These are phyloP conservation scores for Asterophora lycoperdoides DNA, from an alignment of 768 basidiomycete species.

Conservation along the genomic window DNA sequence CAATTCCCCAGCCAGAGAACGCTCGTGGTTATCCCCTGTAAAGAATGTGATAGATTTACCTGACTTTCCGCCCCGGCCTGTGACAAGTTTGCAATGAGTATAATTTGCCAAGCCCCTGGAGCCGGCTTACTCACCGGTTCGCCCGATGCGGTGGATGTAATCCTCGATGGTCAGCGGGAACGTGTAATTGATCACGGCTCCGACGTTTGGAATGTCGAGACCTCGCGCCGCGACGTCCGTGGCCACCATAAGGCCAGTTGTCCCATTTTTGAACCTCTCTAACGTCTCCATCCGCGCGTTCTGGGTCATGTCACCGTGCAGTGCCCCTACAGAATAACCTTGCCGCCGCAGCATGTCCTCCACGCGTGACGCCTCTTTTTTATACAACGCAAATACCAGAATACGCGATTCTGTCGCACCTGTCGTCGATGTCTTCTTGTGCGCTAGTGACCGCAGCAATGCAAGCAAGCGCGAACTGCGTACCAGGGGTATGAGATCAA, in stretches of 20 bases:
- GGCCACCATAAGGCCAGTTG: constrained; percentile 80
- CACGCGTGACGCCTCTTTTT: constrained; percentile 93
- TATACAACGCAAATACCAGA: constrained; percentile 94
- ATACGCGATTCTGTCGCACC: constrained; percentile 59
- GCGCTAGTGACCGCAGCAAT: constrained; percentile 49
- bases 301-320: constrained; percentile 93
- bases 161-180: constrained; percentile 96
- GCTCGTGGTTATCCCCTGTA: constrained; percentile 85
- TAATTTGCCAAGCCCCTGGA: constrained; percentile 18
- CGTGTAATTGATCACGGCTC: constrained; percentile 93
- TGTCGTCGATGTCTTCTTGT: constrained; percentile 56
- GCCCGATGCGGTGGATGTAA: constrained; percentile 86
- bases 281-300: constrained; percentile 78
- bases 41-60: constrained; percentile 97
- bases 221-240: constrained; percentile 98
- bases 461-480: constrained; percentile 55
- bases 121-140: constrained; percentile 58
- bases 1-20: constrained; percentile 85
- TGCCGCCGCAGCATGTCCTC: constrained; percentile 71
- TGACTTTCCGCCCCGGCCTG: constrained; percentile 83
- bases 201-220: constrained; percentile 95
- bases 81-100: constrained; percentile 5
- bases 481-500: constrained; percentile 2
- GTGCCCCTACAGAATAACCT: constrained; percentile 72
- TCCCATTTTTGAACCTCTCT: constrained; percentile 81